phyloP scores from a whole-genome alignment of 352 stramenopile species.

The Saprolegnia parasitica region DNA sequence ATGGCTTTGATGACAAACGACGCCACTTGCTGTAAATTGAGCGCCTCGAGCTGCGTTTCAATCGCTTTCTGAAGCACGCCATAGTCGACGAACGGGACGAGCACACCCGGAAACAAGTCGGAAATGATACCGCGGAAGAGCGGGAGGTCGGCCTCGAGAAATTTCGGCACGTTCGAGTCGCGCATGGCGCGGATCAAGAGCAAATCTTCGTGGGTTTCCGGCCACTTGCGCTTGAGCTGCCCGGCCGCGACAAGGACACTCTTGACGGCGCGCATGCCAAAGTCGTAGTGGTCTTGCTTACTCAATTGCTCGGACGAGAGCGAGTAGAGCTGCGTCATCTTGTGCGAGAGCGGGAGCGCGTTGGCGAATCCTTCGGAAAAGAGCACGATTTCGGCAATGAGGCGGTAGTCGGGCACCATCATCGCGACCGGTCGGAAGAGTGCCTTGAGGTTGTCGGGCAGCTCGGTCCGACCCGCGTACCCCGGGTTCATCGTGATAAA shows the following conservation, averaged over 20 bases:
- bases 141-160: conserved; percentile 91
- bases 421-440: conserved; percentile 92
- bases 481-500: conserved; percentile 96
- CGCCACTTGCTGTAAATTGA: conserved; percentile 79
- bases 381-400: conserved; percentile 94
- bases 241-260: conserved; percentile 92
- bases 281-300: conserved; percentile 95
- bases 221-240: conserved; percentile 92
- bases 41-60: conserved; percentile 65
- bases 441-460: conserved; percentile 93
- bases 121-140: conserved; percentile 92
- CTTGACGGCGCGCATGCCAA: conserved; percentile 92
- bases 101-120: conserved; percentile 91
- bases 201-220: conserved; percentile 91
- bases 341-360: conserved; percentile 87
- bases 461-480: conserved; percentile 88
- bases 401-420: conserved; percentile 93
- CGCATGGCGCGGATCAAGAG: conserved; percentile 94
- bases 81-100: conserved; percentile 93
- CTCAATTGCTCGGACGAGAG: conserved; percentile 91
- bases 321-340: conserved; percentile 93
- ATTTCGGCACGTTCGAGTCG: conserved; percentile 95
- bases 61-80: conserved; percentile 86
- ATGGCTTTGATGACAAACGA: conserved; percentile 85
- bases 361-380: conserved; percentile 94